Evolutionary conservation across 1,284 basidiomycete species (phyloP).

Genomic region (Peniophora sp.): DNA sequence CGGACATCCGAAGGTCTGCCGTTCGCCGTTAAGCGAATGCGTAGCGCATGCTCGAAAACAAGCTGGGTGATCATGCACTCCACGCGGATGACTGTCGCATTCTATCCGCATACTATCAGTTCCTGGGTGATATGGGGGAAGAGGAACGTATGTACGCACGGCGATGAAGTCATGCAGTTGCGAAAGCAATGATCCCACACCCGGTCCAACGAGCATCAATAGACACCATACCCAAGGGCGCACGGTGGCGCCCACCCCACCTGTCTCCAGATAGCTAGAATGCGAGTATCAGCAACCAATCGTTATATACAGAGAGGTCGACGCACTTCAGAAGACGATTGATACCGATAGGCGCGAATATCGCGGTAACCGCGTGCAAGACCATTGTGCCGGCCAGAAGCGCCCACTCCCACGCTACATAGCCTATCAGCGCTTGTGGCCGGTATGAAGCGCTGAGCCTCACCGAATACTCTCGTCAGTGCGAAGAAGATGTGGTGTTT

Average conservation of each 20-base stretch:
- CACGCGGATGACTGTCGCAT: slow-evolving; percentile 39
- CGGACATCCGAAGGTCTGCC: slow-evolving; percentile 13
- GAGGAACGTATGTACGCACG: slow-evolving; percentile 18
- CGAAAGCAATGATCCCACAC: slow-evolving; percentile 25
- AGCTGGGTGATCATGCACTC: slow-evolving; percentile 65
- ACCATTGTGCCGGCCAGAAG: slow-evolving; percentile 10
- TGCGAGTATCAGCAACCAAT: slow-evolving; percentile 1
- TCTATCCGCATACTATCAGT: slow-evolving; percentile 15
- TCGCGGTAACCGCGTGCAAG: slow-evolving; percentile 15
- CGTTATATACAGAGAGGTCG: neutral
- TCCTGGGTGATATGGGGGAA: neutral
- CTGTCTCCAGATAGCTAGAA: slow-evolving; percentile 32
- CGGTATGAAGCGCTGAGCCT: slow-evolving; percentile 14
- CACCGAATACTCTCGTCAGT: slow-evolving; percentile 17
- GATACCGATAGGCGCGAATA: slow-evolving; percentile 35
- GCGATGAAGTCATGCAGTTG: slow-evolving; percentile 37
- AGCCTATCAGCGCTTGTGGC: slow-evolving; percentile 9
- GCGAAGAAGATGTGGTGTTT: slow-evolving; percentile 20
- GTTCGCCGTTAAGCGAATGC: slow-evolving; percentile 57
- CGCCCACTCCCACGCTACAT: slow-evolving; percentile 13
- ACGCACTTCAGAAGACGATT: slow-evolving; percentile 31
- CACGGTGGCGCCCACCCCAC: slow-evolving; percentile 26
- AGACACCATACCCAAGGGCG: slow-evolving; percentile 56
- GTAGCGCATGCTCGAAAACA: slow-evolving; percentile 62
- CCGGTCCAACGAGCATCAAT: slow-evolving; percentile 51